Base-by-base conservation (phyloP, 257 asterid species). In the Hygrophila difformis region DNA sequence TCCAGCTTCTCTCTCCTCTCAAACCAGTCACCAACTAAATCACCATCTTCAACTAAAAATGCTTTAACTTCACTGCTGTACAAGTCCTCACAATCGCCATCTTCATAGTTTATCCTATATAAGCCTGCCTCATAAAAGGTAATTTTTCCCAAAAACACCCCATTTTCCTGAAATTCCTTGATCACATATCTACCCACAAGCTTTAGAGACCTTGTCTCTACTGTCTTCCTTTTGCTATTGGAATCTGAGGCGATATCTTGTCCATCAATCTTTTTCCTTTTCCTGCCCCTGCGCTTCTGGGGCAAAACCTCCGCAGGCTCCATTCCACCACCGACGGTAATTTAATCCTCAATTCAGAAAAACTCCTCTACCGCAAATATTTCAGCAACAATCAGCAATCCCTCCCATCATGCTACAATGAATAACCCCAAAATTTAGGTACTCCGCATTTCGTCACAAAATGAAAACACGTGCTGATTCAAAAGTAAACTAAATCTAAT, bases 81-180 rank as follows among this genome's bases (percentile, higher is more conserved):
- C 60, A 82, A 64, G 62, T 82, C 93, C 62, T 82, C 93, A 8
- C 71, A 70, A 68, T 82, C 93, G 44, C 89, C 93, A 59, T 82
- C 93, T 48, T 82, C 93, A 40, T 82, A 82, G 38, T 67, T 67
- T 18, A 78, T 65, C 69, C 80, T 70, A 42, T 82, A 82, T 67
- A 82, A 58, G 11, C 89, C 89, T 1, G 75, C 44, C 47, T 63
- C 81, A 61, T 75, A 82, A 12, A 37, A 72, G 7, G 63, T 51
- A 31, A 82, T 59, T 63, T 78, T 82, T 18, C 93, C 93, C 55
- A 82, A 41, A 57, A 59, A 82, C 26, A 61, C 13, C 46, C 88
- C 88, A 49, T 58, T 72, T 12, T 70, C 93, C 11, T 37, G 65
- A 47, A 82, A 82, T 39, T 75, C 80, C 69, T 82, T 82, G 66